Base-by-base conservation (phyloP, 352 stramenopile genomes). In the Thraustochytrium striatum region DNA sequence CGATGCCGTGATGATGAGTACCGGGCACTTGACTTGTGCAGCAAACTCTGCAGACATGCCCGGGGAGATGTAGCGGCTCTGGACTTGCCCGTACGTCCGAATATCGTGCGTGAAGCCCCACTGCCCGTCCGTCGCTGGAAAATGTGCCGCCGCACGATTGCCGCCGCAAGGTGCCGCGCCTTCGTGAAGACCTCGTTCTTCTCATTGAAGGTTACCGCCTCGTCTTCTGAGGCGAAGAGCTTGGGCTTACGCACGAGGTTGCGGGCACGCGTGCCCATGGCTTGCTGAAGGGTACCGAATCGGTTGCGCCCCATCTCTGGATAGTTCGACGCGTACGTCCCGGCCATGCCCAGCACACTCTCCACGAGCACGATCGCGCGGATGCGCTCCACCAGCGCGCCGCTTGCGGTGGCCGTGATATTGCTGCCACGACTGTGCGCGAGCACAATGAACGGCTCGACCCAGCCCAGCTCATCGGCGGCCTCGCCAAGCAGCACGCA, bases 291-390 rank as follows among this genome's bases (percentile, higher is more conserved):
- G 32, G 16, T 8, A 25, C 52, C 52, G 30, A 75, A 16, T 61
- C 16, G 19, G 65, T 25, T 55, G 16, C 25, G 44, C 3, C 52
- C 65, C 8, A 43, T 33, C n/a, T 72, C 65, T 21, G 30, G 41
- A n/a, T 43, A 43, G 47, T 61, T 75, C 11, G 50, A 38, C 2
- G 61, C 68, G 41, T 75, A 75, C 30, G 65, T 75, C 16, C 65
- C 65, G 25, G 65, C 65, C 65, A 75, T 75, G n/a, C 65, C 65
- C n/a, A 75, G 65, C 43, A 30, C 43, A 30, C 44, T 62, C 36
- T 75, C 65, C 16, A 75, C 43, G 44, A 75, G 52, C 11, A 75
- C 30, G 35, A 61, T 7, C 16, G 65, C 65, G 36, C 65, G 65
- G 3, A 75, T 38, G 35, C 65, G 65, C 28, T 75, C 41, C 32